phyloP scores from a whole-genome alignment of 345 rosid species.

The Eucalyptus erythrocorys region DNA sequence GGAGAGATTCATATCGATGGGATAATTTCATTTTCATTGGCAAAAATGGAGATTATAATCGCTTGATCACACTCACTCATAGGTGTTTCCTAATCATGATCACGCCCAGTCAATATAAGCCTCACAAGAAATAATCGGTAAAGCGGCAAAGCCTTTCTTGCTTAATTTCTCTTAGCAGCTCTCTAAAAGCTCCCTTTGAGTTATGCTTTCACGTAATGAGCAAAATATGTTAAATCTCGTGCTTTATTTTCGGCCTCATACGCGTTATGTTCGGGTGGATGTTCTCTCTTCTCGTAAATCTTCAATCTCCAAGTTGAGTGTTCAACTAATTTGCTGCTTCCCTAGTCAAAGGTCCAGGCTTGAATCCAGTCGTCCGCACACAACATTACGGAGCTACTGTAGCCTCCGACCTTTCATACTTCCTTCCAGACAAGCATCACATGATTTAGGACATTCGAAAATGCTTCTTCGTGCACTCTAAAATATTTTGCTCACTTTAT shows the following conservation, averaged over 20 bases:
- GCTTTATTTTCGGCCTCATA: neutral
- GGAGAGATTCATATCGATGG: neutral
- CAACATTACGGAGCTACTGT: neutral
- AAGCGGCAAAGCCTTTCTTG: neutral
- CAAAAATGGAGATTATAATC: neutral
- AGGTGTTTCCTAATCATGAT: neutral
- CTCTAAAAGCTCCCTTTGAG: neutral
- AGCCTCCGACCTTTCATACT: neutral
- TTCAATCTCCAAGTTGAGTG: neutral
- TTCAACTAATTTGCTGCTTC: neutral
- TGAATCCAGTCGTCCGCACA: neutral
- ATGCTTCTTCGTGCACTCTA: fast-evolving
- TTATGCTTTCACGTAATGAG: neutral
- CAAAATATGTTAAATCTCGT: neutral
- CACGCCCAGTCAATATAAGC: neutral
- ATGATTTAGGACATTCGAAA: neutral
- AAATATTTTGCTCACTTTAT: neutral
- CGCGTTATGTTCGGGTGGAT: neutral
- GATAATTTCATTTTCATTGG: neutral
- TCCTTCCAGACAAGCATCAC: neutral
- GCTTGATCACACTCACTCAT: neutral
- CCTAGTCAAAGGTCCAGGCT: fast-evolving
- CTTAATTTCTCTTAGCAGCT: neutral
- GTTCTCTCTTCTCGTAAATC: neutral
- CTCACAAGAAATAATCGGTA: neutral